These are phyloP conservation scores for Paramecium biaurelia DNA, from an alignment of 73 alveolate genomes.

Conservation along the genomic window DNA sequence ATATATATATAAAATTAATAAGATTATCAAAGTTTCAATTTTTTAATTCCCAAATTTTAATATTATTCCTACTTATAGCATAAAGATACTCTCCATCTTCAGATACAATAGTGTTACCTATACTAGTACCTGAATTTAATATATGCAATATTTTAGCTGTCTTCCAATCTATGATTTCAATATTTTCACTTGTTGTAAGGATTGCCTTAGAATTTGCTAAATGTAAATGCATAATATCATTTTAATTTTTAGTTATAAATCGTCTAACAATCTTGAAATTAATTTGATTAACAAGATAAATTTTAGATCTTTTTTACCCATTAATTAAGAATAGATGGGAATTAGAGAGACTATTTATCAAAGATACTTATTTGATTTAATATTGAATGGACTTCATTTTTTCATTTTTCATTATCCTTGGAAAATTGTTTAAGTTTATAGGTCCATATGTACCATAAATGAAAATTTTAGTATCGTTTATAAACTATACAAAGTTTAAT, in stretches of 20 bases:
- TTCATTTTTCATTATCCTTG: not conserved
- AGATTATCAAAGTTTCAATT: not conserved
- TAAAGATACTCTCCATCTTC: not conserved
- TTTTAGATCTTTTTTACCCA: not conserved
- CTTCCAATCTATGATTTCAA: not conserved
- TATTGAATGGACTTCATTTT: not conserved
- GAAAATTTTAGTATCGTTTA: not conserved
- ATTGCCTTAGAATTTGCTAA: not conserved
- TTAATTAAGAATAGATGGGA: not conserved
- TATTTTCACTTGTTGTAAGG: not conserved
- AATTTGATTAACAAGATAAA: not conserved
- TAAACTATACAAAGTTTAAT: not conserved
- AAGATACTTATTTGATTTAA: not conserved
- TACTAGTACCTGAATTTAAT: not conserved
- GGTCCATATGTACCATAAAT: not conserved
- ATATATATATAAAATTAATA: not conserved
- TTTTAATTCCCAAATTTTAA: not conserved
- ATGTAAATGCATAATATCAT: not conserved
- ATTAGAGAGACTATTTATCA: not conserved
- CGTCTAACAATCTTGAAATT: not conserved
- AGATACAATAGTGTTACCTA: not conserved
- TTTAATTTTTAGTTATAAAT: not conserved
- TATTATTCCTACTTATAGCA: not conserved
- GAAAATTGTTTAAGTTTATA: not conserved
- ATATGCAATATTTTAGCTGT: not conserved